phyloP scores from a whole-genome alignment of 495 filamentous ascomycete species.

The Cercophora newfieldiana region DNA sequence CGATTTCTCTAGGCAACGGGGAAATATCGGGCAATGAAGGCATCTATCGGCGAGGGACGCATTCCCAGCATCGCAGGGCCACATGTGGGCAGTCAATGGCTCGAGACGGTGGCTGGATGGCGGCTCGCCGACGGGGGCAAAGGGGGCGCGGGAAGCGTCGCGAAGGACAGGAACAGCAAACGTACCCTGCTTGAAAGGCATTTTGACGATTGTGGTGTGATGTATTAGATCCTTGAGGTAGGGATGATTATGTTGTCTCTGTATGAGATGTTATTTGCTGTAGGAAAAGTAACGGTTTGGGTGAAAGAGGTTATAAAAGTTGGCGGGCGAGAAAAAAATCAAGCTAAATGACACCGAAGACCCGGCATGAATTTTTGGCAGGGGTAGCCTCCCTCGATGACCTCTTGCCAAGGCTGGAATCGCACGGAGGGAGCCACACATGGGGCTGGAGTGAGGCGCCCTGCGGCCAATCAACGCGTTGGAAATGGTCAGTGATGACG shows the following conservation, averaged over 20 bases:
- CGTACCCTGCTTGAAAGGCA: slow-evolving; percentile 47
- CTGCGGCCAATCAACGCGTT: slow-evolving; percentile 24
- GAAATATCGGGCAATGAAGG: background rate
- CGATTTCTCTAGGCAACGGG: background rate
- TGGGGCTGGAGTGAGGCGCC: slow-evolving; percentile 24
- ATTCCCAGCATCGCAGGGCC: background rate
- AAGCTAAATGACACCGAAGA: slow-evolving; percentile 7
- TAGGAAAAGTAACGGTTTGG: background rate
- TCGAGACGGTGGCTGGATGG: slow-evolving; percentile 13
- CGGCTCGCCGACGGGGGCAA: slow-evolving; percentile 16
- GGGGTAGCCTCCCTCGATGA: slow-evolving; percentile 13
- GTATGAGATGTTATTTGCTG: background rate
- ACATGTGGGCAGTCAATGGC: slow-evolving; percentile 22
- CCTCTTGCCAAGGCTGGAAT: slow-evolving; percentile 28
- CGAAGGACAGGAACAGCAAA: slow-evolving; percentile 15
- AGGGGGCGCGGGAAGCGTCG: slow-evolving; percentile 10
- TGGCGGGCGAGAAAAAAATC: slow-evolving; percentile 9
- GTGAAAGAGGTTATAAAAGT: slow-evolving; percentile 8
- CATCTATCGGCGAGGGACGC: background rate
- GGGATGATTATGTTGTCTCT: background rate
- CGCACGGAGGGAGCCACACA: slow-evolving; percentile 26
- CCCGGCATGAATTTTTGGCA: slow-evolving; percentile 16
- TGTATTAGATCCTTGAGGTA: slow-evolving; percentile 1
- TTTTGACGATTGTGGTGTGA: slow-evolving; percentile 39
- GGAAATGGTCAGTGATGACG: slow-evolving; percentile 29